Base-by-base conservation (phyloP, 352 stramenopile genomes). In the Phytophthora fragariaefolia region DNA sequence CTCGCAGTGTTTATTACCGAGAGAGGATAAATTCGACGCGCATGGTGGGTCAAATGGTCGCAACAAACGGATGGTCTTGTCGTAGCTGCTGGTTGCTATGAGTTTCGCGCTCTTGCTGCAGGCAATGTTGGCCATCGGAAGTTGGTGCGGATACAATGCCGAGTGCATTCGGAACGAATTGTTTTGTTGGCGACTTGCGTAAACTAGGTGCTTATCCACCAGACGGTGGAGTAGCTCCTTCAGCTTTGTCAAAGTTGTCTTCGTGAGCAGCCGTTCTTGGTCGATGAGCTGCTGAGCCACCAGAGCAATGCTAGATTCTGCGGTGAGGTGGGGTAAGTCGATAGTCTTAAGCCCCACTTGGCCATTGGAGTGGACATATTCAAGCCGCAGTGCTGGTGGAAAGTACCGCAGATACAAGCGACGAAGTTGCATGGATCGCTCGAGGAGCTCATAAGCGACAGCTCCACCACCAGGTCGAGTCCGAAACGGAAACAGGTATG, bases 371-470 rank as follows among this genome's bases (percentile, higher is more conserved):
- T 76, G 78, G 34, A 60, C 48, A 60, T 85, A 92, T 66, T 90
- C 73, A 48, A 94, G 78, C 5, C 83, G 84, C 52, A 94, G 52
- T 6, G 72, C 81, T 48, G 86, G 83, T 27, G 85, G 83, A 50
- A 83, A 94, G 73, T 92, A 90, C 53, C 86, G 83, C 52, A 94
- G 50, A 62, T 81, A 92, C 52, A 92, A 76, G 26, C 85, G 77
- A 6, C 69, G 66, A 27, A 94, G 76, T 32, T 87, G 80, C 86
- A 94, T 94, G 12, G 56, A 54, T 7, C 28, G 26, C 26, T 13
- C 15, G 24, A 17, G 28, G 6, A 24, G 42, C 13, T 28, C 26
- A 67, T 71, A 53, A 58, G 46, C 24, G 42, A 26, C 13, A 26
- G 30, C 17, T 17, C 58, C 6, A 59, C 5, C 24, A 6, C 10